phyloP scores from a whole-genome alignment of 495 filamentous ascomycete species.

The Penicillium alfredii region DNA sequence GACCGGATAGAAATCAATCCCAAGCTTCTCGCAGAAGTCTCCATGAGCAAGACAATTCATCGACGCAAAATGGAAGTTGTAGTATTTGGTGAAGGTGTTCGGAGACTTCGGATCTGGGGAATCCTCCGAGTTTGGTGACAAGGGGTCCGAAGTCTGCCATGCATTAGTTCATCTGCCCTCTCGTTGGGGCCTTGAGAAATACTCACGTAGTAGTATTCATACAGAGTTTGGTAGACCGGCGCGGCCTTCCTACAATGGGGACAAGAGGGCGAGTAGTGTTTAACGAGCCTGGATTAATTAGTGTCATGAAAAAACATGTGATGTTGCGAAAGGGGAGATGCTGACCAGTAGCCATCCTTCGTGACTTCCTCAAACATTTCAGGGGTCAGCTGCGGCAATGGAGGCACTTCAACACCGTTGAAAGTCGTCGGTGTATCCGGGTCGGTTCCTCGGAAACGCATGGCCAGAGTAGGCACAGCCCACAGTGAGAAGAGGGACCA shows the following conservation, averaged over 20 bases:
- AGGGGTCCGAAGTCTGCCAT: constrained; percentile 65
- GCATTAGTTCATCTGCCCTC: constrained; percentile 14
- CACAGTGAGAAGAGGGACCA: constrained; percentile 41
- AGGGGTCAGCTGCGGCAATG: constrained; percentile 56
- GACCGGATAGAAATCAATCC: constrained; percentile 62
- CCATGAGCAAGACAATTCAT: constrained; percentile 79
- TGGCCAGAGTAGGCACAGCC: constrained; percentile 32
- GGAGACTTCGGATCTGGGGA: constrained; percentile 43
- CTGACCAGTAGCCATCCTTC: constrained; percentile 60
- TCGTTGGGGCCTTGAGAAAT: not conserved
- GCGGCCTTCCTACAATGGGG: constrained; percentile 73
- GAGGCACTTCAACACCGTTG: constrained; percentile 74
- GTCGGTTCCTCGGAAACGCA: constrained; percentile 12
- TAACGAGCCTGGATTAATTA: constrained; percentile 55
- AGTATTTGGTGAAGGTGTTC: constrained; percentile 65
- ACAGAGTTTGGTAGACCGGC: constrained; percentile 85
- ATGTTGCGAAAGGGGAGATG: not conserved
- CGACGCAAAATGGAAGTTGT: constrained; percentile 82
- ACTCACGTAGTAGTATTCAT: constrained; percentile 83
- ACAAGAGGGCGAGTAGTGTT: constrained; percentile 73
- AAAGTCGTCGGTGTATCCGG: constrained; percentile 53
- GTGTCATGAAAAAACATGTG: constrained; percentile 1
- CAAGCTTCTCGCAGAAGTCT: constrained; percentile 62
- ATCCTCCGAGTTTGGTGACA: constrained; percentile 39
- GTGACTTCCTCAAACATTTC: constrained; percentile 51